These are phyloP conservation scores for Aspergillus fumigatus DNA, from an alignment of 2,329 filamentous ascomycete genomes.

Conservation along the genomic window DNA sequence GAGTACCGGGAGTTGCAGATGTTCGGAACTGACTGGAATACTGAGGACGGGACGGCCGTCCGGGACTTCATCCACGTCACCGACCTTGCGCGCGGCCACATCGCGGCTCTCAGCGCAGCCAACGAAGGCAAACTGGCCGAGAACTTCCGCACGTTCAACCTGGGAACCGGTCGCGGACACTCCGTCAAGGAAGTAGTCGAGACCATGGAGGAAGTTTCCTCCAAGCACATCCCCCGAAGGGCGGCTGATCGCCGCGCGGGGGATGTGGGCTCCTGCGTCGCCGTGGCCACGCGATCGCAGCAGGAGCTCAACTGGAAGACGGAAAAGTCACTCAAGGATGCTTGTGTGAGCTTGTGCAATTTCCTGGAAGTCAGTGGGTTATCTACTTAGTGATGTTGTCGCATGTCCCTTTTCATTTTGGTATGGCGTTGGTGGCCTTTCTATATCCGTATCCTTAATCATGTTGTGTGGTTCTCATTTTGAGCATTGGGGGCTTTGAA, in stretches of 20 bases:
- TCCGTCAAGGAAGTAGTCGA: slow-evolving; percentile 36
- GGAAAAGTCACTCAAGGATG: slow-evolving; percentile 34
- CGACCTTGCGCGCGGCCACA: slow-evolving; percentile 60
- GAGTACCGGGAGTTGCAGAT: slow-evolving; percentile 52
- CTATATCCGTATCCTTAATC: background rate
- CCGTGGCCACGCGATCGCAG: slow-evolving; percentile 35
- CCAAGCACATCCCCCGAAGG: slow-evolving; percentile 29
- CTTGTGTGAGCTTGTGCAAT: slow-evolving; percentile 35
- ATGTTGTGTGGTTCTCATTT: background rate
- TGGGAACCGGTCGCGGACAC: slow-evolving; percentile 36
- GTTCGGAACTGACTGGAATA: slow-evolving; percentile 63
- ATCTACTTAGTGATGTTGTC: slow-evolving; percentile 5
- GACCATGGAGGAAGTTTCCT: slow-evolving; percentile 36
- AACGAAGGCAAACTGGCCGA: slow-evolving; percentile 29
- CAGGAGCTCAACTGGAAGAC: slow-evolving; percentile 52
- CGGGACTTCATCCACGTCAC: slow-evolving; percentile 66
- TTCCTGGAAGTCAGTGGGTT: slow-evolving; percentile 32
- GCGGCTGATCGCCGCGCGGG: slow-evolving; percentile 32
- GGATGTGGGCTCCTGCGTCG: slow-evolving; percentile 39
- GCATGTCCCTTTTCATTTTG: background rate
- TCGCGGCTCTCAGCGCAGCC: slow-evolving; percentile 51
- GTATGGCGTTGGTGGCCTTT: slow-evolving; percentile 1
- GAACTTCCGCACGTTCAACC: slow-evolving; percentile 41
- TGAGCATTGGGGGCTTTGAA: background rate
- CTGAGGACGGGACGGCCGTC: slow-evolving; percentile 60